Conservation (phyloP, 108 stramenopile species). For the Cyclotella atomus region DNA sequence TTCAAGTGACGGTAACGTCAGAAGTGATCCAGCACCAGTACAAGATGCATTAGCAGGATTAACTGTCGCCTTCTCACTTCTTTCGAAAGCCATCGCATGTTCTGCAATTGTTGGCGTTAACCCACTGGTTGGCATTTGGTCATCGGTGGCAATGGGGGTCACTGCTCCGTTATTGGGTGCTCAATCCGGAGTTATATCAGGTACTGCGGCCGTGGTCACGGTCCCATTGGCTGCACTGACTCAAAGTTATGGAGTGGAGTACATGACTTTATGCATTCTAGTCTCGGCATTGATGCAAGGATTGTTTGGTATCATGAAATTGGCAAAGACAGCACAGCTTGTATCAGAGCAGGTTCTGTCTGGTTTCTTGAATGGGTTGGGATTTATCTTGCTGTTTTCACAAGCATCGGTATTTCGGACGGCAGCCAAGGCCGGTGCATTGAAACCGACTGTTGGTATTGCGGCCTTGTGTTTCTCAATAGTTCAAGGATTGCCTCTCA, state of each 20-base stretch:
- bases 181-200: slow-evolving; percentile 42
- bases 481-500: slow-evolving; percentile 27
- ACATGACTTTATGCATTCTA: slow-evolving; percentile 40
- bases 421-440: slow-evolving; percentile 16
- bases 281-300: slow-evolving; percentile 37
- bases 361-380: slow-evolving; percentile 54
- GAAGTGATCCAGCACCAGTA: background rate
- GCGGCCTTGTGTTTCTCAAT: slow-evolving; percentile 41
- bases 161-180: slow-evolving; percentile 34
- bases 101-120: slow-evolving; percentile 44
- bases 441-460: slow-evolving; percentile 19
- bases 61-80: slow-evolving; percentile 45
- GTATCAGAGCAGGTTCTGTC: slow-evolving; percentile 47
- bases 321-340: slow-evolving; percentile 45
- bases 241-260: slow-evolving; percentile 26
- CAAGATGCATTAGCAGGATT: slow-evolving; percentile 45
- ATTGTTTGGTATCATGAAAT: slow-evolving; percentile 25
- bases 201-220: slow-evolving; percentile 44
- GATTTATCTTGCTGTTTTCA: slow-evolving; percentile 34
- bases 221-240: slow-evolving; percentile 42
- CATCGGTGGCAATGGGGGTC: slow-evolving; percentile 44
- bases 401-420: slow-evolving; percentile 35
- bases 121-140: slow-evolving; percentile 48
- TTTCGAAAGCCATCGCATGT: slow-evolving; percentile 46
- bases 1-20: background rate